Conservation (phyloP, 352 stramenopile genomes). For the Phytophthora tubulina region DNA sequence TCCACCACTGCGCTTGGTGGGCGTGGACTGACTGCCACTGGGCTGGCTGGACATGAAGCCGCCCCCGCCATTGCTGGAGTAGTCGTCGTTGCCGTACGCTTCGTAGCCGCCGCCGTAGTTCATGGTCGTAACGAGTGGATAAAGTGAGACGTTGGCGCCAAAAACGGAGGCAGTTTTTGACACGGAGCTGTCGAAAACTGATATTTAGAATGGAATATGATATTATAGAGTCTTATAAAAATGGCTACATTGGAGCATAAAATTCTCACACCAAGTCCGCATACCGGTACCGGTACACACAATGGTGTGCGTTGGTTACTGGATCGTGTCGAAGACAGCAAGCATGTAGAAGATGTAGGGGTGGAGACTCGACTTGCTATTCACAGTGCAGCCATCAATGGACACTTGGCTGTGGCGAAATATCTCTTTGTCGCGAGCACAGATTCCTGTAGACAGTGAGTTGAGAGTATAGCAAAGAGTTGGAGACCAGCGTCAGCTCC, state of each 20-base stretch:
- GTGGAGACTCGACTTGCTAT: background rate
- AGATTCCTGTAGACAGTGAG: background rate
- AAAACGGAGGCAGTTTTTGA: background rate
- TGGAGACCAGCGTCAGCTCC: background rate
- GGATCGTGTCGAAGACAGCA: background rate
- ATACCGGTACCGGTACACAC: no score
- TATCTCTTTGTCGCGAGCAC: background rate
- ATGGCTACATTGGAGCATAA: no score
- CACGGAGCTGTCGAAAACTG: no score
- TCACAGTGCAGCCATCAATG: background rate
- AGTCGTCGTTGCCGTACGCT: conserved; percentile 78
- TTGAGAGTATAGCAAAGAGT: background rate
- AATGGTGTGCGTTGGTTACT: background rate
- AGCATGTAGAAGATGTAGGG: background rate
- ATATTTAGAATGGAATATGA: no score
- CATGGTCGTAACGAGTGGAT: conserved; percentile 38
- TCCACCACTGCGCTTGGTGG: conserved; percentile 54
- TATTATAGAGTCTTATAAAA: no score
- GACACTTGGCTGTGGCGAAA: background rate
- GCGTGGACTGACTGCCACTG: conserved; percentile 58
- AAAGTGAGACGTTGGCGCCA: conserved; percentile 27
- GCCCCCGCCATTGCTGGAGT: conserved; percentile 51
- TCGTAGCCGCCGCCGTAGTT: conserved; percentile 79
- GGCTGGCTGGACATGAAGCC: conserved; percentile 80
- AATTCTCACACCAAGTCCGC: no score